Base-by-base conservation (phyloP, 768 basidiomycete genomes). In the Lactarius deliciosus region DNA sequence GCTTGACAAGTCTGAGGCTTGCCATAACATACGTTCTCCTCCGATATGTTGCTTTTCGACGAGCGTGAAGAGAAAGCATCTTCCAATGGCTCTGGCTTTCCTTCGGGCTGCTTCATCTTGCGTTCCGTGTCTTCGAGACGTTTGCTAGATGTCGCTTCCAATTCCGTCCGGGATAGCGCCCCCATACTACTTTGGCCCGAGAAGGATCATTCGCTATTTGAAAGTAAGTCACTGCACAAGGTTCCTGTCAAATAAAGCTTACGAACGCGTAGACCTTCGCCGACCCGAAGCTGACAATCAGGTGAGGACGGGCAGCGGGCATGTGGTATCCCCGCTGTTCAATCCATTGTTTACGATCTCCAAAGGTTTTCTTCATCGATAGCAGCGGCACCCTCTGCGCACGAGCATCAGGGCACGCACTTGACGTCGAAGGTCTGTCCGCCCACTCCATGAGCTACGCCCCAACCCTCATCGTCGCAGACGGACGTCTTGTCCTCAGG, bases 291-390 rank as follows among this genome's bases (percentile, higher is more conserved):
- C 86, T 2, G 86, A 90, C 69, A 94, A 94, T 70, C 91, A 93
- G 81, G 91, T 85, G 53, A 36, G 77, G 70, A 18, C n/a, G 43
- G 8, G 59, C 58, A 36, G 15, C 5, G 45, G n/a, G 38, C 58
- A 18, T 47, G 58, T 5, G 13, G 6, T 38, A 71, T 11, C 41
- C 45, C 28, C 3, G 4, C 13, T 34, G 9, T 34, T 34, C 34
- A 1, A 71, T 9, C 41, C 5, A 2, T 10, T 18, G 15, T 45
- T 36, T 34, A 60, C 40, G 20, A 41, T 15, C 1, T 20, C 28
- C 34, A 13, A 59, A 93, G 89, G 89, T 94, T n/a, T 94, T 92
- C 78, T 94, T 91, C 78, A 83, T 94, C 61, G 92, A 94, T 73
- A 83, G 83, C 2, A 84, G 85, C n/a, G 91, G 92, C 25, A 85